Percentiles rank a stretch among this genome's conserved stretches.
Evolutionary conservation across 345 rosid genomes (phyloP).

Genomic region (Sisymbrium altissimum): DNA sequence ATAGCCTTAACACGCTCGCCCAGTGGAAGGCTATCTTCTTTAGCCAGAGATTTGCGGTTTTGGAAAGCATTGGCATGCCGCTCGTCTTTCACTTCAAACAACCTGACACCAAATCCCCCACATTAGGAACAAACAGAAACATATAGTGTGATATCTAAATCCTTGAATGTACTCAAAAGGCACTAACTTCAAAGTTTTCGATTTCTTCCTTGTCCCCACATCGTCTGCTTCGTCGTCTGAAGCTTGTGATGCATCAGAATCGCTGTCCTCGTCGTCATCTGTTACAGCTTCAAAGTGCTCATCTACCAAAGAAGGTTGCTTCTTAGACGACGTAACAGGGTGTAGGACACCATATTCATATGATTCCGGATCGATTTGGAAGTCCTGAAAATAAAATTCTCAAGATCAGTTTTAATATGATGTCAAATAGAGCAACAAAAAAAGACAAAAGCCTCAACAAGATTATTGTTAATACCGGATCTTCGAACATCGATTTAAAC

Average conservation of each 20-base stretch:
- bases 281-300: conserved; percentile 84
- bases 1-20: conserved; percentile 78
- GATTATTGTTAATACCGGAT: conserved; percentile 46
- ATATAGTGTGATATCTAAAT: background rate
- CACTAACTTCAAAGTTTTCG: conserved; percentile 59
- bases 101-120: conserved; percentile 36
- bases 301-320: conserved; percentile 59
- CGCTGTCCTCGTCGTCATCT: conserved; percentile 55
- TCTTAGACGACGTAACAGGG: conserved; percentile 60
- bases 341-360: conserved; percentile 66
- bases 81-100: conserved; percentile 83
- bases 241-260: conserved; percentile 51
- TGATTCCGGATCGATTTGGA: conserved; percentile 66
- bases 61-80: conserved; percentile 82
- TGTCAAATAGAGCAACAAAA: background rate
- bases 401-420: background rate
- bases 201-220: conserved; percentile 44
- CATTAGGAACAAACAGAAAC: background rate
- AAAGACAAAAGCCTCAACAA: background rate
- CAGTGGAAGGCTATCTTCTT: conserved; percentile 71
- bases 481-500: conserved; percentile 50
- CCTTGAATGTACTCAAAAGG: conserved; percentile 15
- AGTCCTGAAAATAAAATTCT: conserved; percentile 51
- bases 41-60: conserved; percentile 54
- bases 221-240: conserved; percentile 48